Percentiles rank a stretch among this genome's conserved stretches.
These are phyloP conservation scores for Abrus precatorius DNA, from an alignment of 306 rosid species.

Conservation along the genomic window DNA sequence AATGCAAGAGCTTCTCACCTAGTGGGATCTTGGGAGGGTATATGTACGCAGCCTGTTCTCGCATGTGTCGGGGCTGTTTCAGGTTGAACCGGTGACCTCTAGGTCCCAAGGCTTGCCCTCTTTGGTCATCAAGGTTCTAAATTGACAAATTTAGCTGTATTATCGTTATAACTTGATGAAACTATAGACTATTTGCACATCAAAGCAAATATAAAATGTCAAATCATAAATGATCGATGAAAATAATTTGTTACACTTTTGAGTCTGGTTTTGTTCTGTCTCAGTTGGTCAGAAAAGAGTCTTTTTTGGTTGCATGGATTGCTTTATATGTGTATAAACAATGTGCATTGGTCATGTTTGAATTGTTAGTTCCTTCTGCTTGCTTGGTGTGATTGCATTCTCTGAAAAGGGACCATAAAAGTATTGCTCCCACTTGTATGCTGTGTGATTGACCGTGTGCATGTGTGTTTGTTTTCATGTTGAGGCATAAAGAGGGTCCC, in stretches of 20 bases:
- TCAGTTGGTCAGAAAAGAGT: not conserved
- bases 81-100: not conserved
- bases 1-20: not conserved
- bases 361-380: slow-evolving; percentile 42
- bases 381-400: slow-evolving; percentile 51
- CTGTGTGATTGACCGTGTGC: slow-evolving; percentile 82
- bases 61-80: not conserved
- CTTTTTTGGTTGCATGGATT: slow-evolving; percentile 23
- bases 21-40: not conserved
- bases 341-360: slow-evolving; percentile 34
- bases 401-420: slow-evolving; percentile 40
- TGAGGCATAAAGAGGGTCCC: slow-evolving; percentile 90
- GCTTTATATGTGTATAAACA: slow-evolving; percentile 10
- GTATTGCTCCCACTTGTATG: slow-evolving; percentile 63
- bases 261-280: not conserved
- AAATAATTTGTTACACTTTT: not conserved
- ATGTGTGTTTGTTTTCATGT: slow-evolving; percentile 92
- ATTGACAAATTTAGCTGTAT: not conserved
- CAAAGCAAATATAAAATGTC: not conserved
- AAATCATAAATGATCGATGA: slow-evolving; percentile 10
- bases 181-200: not conserved
- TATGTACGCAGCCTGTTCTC: not conserved
- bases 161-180: not conserved
- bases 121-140: not conserved
- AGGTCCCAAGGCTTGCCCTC: not conserved